A percentile compares a stretch with the other conserved stretches of the same genome.
Evolutionary conservation across 805 yeast genomes (phyloP).

Genomic region (Lipomyces sp.): DNA sequence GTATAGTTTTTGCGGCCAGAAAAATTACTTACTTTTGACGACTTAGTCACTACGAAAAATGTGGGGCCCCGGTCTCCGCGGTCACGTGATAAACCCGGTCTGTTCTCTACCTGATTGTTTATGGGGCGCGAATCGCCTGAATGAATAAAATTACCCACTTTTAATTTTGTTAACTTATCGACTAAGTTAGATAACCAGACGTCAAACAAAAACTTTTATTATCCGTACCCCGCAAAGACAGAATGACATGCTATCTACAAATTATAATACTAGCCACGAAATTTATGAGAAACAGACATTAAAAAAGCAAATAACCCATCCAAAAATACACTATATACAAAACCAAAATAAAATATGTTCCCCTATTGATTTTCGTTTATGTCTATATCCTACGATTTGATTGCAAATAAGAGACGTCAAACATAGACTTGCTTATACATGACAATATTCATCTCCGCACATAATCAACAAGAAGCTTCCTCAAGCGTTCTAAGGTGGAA

Average conservation of each 20-base stretch:
- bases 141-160: neutral
- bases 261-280: neutral
- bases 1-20: neutral
- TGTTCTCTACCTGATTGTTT: too few relatives aligned
- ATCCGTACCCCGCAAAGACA: neutral
- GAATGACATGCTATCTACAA: neutral
- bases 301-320: neutral
- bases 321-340: neutral
- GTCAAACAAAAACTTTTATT: neutral
- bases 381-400: neutral
- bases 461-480: neutral
- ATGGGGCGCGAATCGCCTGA: too few relatives aligned
- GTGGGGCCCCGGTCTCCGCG: too few relatives aligned
- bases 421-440: slow-evolving; percentile 2
- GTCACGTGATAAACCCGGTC: too few relatives aligned
- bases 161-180: neutral
- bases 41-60: too few relatives aligned
- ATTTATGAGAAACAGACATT: neutral
- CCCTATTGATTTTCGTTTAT: neutral
- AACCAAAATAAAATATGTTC: slow-evolving; percentile 21
- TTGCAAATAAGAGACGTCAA: neutral
- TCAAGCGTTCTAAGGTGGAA: too few relatives aligned
- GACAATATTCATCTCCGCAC: neutral
- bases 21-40: too few relatives aligned
- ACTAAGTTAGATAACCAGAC: too few relatives aligned